Evolutionary conservation across 192 early-diverging fungal genomes (phyloP), one percentile per base, ranked within the genome.

Genomic region (Umbelopsis sp.): DNA sequence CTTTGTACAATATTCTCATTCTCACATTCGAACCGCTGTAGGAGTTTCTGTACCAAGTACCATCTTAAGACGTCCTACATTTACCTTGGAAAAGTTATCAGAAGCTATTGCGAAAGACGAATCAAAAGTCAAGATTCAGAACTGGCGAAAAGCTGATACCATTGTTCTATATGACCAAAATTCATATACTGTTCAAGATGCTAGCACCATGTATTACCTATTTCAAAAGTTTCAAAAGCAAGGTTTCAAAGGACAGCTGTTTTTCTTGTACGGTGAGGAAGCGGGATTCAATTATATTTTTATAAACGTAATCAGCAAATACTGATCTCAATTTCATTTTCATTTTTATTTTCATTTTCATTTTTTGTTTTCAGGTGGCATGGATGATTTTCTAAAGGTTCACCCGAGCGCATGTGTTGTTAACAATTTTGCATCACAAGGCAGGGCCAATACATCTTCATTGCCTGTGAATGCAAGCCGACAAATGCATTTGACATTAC

Each of bases 41-140:
- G 92, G 84, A 72, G 81, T 96, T 51, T 87, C 83, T 51, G 80
- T 91, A 11, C 90, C 94, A 25, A 90, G 86, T 17, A 94, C 91
- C 21, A 83, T 96, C 36, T 79, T 94, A 45, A 89, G 88, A 70
- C 78, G 93, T 56, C 74, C 80, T 50, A 85, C 84, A 17, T 90
- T 86, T 69, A 84, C 88, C 1, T 76, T 90, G 14, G 88, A 92
- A 62, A 86, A 85, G 71, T 76, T 94, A 66, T 80, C 83, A 38
- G 82, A 80, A 65, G 83, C 86, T 29, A 76, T 91, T 50, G 84
- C 84, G 3, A 74, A 80, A 24, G 87, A 91, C 12, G 69, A 70
- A 8, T 84, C 88, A 49, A 79, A 76, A 34, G 71, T 78, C 8
- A 67, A 74, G n/a, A 77, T 88, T n/a, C 71, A 80, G 0, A 62